These are phyloP conservation scores for Hippophae rhamnoides DNA, from an alignment of 306 rosid species.

Conservation along the genomic window DNA sequence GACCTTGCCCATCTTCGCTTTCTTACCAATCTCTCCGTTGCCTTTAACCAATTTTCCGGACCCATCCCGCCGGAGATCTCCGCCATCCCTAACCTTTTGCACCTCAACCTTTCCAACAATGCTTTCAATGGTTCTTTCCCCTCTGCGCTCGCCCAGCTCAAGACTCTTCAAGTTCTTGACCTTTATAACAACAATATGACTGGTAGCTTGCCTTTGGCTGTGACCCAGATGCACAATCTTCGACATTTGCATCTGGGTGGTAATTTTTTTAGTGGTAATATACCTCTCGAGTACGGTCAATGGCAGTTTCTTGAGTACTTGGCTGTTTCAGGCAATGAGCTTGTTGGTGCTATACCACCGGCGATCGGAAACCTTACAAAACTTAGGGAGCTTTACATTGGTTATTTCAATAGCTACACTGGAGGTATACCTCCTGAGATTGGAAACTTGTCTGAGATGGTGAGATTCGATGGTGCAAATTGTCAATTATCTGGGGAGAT, in stretches of 20 bases:
- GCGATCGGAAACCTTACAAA: slow-evolving; percentile 64
- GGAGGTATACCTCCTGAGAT: slow-evolving; percentile 75
- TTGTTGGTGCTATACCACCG: slow-evolving; percentile 55
- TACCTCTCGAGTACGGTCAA: slow-evolving; percentile 65
- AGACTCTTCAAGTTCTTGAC: slow-evolving; percentile 55
- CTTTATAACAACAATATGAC: slow-evolving; percentile 77
- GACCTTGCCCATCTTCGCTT: slow-evolving; percentile 45
- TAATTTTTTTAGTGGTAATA: slow-evolving; percentile 61
- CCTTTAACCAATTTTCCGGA: slow-evolving; percentile 47
- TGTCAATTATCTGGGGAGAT: slow-evolving; percentile 69
- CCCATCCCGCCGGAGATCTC: slow-evolving; percentile 57
- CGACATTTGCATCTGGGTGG: slow-evolving; percentile 89
- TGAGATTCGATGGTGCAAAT: slow-evolving; percentile 76
- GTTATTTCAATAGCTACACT: slow-evolving; percentile 55
- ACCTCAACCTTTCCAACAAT: slow-evolving; percentile 78
- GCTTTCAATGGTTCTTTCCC: slow-evolving; percentile 67
- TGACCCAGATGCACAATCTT: slow-evolving; percentile 37
- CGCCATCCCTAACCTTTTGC: slow-evolving; percentile 34
- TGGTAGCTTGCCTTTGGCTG: slow-evolving; percentile 56
- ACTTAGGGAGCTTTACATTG: slow-evolving; percentile 72
- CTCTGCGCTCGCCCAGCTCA: slow-evolving; percentile 33
- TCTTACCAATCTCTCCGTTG: slow-evolving; percentile 52
- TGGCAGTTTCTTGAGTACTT: slow-evolving; percentile 55
- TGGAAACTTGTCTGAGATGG: slow-evolving; percentile 59
- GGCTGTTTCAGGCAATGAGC: slow-evolving; percentile 82